Percentiles rank a stretch among this genome's conserved stretches.
Conservation (phyloP, 2,329 filamentous ascomycete species). For the Leptographium procerum region DNA sequence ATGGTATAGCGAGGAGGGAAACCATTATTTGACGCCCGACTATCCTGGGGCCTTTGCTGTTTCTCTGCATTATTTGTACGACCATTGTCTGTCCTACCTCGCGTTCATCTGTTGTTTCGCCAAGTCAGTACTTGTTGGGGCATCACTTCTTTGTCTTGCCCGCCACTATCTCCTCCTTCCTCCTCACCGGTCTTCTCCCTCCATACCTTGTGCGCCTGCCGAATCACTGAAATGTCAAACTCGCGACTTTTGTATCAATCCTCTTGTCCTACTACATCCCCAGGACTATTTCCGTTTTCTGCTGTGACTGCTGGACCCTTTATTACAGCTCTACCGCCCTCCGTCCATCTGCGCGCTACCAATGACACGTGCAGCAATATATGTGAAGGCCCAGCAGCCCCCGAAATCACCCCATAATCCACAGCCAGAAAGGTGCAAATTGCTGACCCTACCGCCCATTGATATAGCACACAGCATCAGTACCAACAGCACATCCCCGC, state of each 20-base stretch:
- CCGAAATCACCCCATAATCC: neutral
- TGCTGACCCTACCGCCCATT: slow-evolving; percentile 24
- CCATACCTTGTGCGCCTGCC: neutral
- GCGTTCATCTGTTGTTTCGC: neutral
- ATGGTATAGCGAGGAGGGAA: neutral
- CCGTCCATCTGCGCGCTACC: neutral
- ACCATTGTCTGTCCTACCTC: neutral
- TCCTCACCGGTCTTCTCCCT: neutral
- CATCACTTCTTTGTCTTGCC: neutral
- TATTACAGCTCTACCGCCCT: neutral
- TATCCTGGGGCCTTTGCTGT: neutral
- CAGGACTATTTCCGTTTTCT: neutral
- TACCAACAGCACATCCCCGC: slow-evolving; percentile 34
- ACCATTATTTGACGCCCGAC: neutral
- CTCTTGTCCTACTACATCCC: neutral
- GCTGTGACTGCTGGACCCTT: neutral
- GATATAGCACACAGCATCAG: slow-evolving; percentile 30
- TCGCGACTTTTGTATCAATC: neutral
- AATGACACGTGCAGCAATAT: neutral
- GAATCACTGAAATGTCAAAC: neutral
- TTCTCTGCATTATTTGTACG: neutral
- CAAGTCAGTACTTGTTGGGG: neutral
- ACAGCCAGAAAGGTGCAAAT: slow-evolving; percentile 7
- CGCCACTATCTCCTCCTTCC: neutral
- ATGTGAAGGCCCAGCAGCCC: neutral